Evolutionary conservation across 1,139 yeast species (phyloP), one percentile per base, ranked within the genome.

Genomic region (Suhomyces maxii): DNA sequence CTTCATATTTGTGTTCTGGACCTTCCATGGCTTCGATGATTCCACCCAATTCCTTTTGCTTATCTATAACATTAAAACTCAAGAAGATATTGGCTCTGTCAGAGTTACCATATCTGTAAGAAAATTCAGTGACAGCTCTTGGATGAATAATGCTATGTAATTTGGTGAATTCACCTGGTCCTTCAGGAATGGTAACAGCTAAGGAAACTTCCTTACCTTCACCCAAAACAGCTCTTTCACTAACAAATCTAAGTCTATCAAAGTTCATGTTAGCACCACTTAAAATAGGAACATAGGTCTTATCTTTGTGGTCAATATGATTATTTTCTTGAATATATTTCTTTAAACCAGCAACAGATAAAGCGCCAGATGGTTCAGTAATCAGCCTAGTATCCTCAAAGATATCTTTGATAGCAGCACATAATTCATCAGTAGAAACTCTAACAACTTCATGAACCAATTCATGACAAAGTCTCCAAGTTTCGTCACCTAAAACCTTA

Each of bases 181-280:
- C 68, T 67, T 93, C 98, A 11, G 98, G 98, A 52, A 93, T 89
- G 36, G 90, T 84, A 8, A 90, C 90, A 39, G 88, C 83, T 72
- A 93, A 77, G 54, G 95, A 93, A 9, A 90, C 96, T 71, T 93
- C 99, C 57, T 86, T 88, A 46, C 98, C 99, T 67, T 93, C 98
- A 71, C 99, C 99, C 26, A 93, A 79, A 47, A 89, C 95, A 6
- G 99, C 97, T 68, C 99, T 85, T 69, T 93, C 99, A 50, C 96
- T 84, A n/a, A 93, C 98, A 66, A 93, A 93, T 63, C 99, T 80
- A 56, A 93, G 76, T 59, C 99, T 80, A 67, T 91, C 99, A 64
- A 93, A 93, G 69, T 95, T 93, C 96, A 93, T 91, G 68, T 93
- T 93, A 34, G 99, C 99, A 50, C 98, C 99, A 33, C 96, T 87